Evolutionary conservation across 2,329 filamentous ascomycete species (phyloP), one percentile per base, ranked within the genome.

Genomic region (Gaeumannomyces tritici): DNA sequence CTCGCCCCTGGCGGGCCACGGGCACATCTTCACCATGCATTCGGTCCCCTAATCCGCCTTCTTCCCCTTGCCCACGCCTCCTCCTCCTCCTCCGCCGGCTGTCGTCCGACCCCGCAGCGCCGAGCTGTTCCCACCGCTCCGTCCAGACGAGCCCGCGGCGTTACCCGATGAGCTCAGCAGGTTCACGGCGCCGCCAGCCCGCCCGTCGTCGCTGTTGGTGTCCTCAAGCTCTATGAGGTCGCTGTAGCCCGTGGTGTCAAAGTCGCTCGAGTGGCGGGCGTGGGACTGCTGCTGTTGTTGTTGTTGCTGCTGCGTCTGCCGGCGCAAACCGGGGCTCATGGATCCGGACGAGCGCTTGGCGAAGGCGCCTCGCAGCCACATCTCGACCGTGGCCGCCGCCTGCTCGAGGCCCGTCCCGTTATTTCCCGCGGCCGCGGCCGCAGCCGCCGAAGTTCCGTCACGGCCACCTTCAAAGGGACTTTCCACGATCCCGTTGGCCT

Each of bases 291-390:
- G n/a, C 59, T 42, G 67, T 68, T 62, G 67, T 12, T n/a, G n/a
- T n/a, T 33, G 31, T 8, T 33, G 31, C 31, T 33, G 31, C 31
- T 33, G 31, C 51, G 63, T 70, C 67, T 15, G 64, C 67, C 27
- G 64, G 63, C 29, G 67, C 72, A 69, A 64, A 73, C 69, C 59
- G 64, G 29, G 76, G 55, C 55, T 56, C 13, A 27, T 73, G 1
- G 82, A 81, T n/a, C 82, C 74, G 24, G 60, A 54, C 1, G 82
- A 80, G 5, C 83, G 80, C 70, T 87, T 88, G 7, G 82, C 79
- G 64, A 91, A 91, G 51, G 96, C 87, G 65, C 91, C 91, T 64
- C 93, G 83, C 64, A 98, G 80, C 92, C 95, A 99, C 1, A 88
- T 89, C 75, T 98, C 95, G 33, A 98, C 87, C 2, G 89, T 89